Evolutionary conservation across 768 basidiomycete genomes (phyloP).

Genomic region (Hericium rajendrae): DNA sequence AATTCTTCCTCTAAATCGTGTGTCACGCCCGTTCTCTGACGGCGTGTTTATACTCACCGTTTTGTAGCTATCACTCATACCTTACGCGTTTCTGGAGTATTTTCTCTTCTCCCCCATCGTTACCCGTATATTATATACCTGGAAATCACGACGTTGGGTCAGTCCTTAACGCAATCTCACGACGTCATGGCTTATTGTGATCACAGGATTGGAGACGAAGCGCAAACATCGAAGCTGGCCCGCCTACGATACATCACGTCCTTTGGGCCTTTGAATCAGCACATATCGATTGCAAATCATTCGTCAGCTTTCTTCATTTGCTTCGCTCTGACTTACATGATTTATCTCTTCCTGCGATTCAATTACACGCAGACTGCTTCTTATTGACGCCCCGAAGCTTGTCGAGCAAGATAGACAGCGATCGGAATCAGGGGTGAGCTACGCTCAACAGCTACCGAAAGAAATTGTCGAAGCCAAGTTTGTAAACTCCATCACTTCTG

Average conservation of each 20-base stretch:
- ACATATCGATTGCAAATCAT: slow-evolving; percentile 59
- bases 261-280: slow-evolving; percentile 68
- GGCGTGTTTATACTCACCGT: background rate
- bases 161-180: slow-evolving; percentile 8
- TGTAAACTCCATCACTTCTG: slow-evolving; percentile 6
- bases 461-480: slow-evolving; percentile 6
- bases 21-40: slow-evolving; percentile 23
- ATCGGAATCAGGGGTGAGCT: slow-evolving; percentile 28
- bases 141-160: slow-evolving; percentile 91
- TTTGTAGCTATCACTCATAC: slow-evolving; percentile 64
- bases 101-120: slow-evolving; percentile 38
- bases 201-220: slow-evolving; percentile 21
- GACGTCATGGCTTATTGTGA: background rate
- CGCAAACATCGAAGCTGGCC: slow-evolving; percentile 17
- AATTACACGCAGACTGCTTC: slow-evolving; percentile 28
- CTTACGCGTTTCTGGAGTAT: slow-evolving; percentile 59
- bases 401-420: slow-evolving; percentile 65
- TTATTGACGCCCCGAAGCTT: slow-evolving; percentile 65
- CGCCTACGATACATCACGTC: slow-evolving; percentile 53
- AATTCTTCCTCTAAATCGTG: slow-evolving; percentile 61
- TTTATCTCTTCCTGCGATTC: slow-evolving; percentile 61
- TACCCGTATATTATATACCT: slow-evolving; percentile 64
- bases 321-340: slow-evolving; percentile 29
- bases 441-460: slow-evolving; percentile 33
- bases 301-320: slow-evolving; percentile 27